These are phyloP conservation scores for Pterocarpus santalinus DNA, from an alignment of 306 rosid species.

Conservation along the genomic window DNA sequence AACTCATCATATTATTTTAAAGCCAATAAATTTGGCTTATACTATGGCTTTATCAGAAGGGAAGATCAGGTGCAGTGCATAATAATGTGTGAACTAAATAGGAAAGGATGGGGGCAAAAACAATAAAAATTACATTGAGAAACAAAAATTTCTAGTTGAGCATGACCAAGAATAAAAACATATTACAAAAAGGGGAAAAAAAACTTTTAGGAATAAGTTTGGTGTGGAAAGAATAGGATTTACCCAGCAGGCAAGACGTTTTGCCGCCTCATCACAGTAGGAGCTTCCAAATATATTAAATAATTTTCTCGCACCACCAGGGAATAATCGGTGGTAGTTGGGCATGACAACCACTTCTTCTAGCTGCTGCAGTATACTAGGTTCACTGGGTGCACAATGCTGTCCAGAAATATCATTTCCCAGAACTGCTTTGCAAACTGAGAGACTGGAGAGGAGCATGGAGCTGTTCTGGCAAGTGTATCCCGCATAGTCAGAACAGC, in stretches of 20 bases:
- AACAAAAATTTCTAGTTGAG: conserved; percentile 12
- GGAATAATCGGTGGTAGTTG: conserved; percentile 91
- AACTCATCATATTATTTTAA: conserved; percentile 7
- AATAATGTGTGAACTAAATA: background rate
- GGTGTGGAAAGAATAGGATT: conserved; percentile 34
- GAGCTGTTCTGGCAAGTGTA: conserved; percentile 97
- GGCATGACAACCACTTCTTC: conserved; percentile 98
- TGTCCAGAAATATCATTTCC: conserved; percentile 81
- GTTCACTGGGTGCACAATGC: conserved; percentile 93
- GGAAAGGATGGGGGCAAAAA: background rate
- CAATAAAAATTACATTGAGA: background rate
- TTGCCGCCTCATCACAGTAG: conserved; percentile 85
- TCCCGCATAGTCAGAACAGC: conserved; percentile 91
- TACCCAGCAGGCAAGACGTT: conserved; percentile 96
- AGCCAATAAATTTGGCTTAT: conserved; percentile 2
- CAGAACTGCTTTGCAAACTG: conserved; percentile 78
- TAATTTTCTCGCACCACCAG: conserved; percentile 90
- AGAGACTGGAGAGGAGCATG: conserved; percentile 73
- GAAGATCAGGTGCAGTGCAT: conserved; percentile 14
- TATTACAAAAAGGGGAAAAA: background rate
- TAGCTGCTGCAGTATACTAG: conserved; percentile 85
- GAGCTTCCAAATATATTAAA: conserved; percentile 82
- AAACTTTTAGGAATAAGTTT: conserved; percentile 15
- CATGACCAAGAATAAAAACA: conserved; percentile 1
- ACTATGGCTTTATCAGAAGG: conserved; percentile 36